These are phyloP conservation scores for Aureobasidium pullulans DNA, from an alignment of 2,329 filamentous ascomycete genomes.

Conservation along the genomic window DNA sequence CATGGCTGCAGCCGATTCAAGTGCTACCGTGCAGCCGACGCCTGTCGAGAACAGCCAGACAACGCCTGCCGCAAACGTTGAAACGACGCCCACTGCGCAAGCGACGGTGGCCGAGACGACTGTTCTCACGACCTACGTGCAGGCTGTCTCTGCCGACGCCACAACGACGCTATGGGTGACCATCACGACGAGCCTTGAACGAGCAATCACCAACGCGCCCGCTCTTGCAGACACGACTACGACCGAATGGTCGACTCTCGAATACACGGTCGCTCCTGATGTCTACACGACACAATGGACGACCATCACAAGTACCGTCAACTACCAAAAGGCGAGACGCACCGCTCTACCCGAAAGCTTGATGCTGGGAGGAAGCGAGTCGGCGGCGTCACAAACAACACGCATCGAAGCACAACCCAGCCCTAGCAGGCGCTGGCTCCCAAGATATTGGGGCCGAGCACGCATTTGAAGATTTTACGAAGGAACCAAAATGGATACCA, in stretches of 20 bases:
- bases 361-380: neutral
- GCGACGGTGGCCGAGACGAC: neutral
- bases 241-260: neutral
- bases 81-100: neutral
- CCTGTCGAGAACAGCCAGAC: neutral
- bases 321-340: slow-evolving; percentile 4
- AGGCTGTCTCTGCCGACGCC: neutral
- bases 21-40: neutral
- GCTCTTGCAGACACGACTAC: neutral
- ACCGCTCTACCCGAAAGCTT: slow-evolving; percentile 6
- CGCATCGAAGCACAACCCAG: neutral
- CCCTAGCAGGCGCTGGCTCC: slow-evolving; percentile 11
- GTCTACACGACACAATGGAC: neutral
- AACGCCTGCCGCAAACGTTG: neutral
- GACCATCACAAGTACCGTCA: slow-evolving; percentile 2
- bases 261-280: neutral
- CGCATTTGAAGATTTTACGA: slow-evolving; percentile 5
- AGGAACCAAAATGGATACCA: neutral
- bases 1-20: neutral
- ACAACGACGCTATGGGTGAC: neutral
- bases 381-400: neutral
- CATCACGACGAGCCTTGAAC: slow-evolving; percentile 1
- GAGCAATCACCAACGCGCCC: neutral
- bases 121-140: neutral
- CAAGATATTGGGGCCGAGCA: slow-evolving; percentile 7